Evolutionary conservation across 192 early-diverging fungal species (phyloP), one percentile per base, ranked within the genome.

Genomic region (Coemansia sp.): DNA sequence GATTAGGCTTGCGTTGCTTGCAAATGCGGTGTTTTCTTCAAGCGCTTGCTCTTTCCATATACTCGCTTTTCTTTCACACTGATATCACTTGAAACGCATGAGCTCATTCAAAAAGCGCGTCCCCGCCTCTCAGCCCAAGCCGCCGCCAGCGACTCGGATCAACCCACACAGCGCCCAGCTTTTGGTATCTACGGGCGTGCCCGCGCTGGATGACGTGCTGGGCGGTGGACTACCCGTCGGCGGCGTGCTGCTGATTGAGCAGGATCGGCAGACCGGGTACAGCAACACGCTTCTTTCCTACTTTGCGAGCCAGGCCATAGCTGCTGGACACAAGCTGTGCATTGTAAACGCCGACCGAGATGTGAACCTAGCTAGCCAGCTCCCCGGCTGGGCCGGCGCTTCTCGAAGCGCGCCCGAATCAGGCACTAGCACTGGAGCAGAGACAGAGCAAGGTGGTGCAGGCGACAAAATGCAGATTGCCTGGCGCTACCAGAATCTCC

Each of bases 401-500:
- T 48, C 60, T 48, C 39, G 64, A 37, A 45, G 25, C 25, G 59
- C 42, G 21, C 21, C 63, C 21, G 48, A 53, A 11, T 37, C 35
- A 3, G 39, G 50, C 12, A 65, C 57, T 12, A 47, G 21, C 33
- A 53, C 38, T 39, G 21, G 38, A n/a, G 36, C 77, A 37, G 64
- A 75, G 42, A 6, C 62, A 35, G 52, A 71, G 52, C 31, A 68
- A 45, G n/a, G 35, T 31, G 53, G 50, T 2, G 23, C 36, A 5
- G 77, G 75, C n/a, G 90, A 92, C 58, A 72, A 82, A 1, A 86
- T 99, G 87, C 87, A 83, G 55, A 97, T 99, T 59, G 96, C 96
- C 1, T 99, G 96, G 96, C 77, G 96, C 53, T 99, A 99, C 83
- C 85, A 94, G 69, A 84, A 86, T 38, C 58, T 96, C 63, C 93